Evolutionary conservation across 257 asterid species (phyloP).

Genomic region (Rubia yunnanensis): DNA sequence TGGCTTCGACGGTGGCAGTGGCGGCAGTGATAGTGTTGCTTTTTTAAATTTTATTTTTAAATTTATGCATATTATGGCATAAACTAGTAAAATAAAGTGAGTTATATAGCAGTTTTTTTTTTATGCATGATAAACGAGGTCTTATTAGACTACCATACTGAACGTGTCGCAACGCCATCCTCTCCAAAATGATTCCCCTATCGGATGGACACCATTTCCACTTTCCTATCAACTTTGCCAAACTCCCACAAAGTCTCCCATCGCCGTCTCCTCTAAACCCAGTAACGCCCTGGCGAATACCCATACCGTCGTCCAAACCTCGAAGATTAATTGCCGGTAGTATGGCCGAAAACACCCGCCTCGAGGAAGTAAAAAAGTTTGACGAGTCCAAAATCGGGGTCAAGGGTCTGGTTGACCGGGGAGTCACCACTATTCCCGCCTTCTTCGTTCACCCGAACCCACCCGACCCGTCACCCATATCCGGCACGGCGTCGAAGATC

Average conservation of each 20-base stretch:
- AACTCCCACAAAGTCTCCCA: not conserved
- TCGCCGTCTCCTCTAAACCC: not conserved
- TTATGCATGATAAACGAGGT: too few relatives aligned
- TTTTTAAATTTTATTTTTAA: too few relatives aligned
- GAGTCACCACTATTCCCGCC: constrained; percentile 23
- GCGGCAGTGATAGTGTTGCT: too few relatives aligned
- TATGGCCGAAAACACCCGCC: constrained; percentile 12
- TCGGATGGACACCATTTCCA: not conserved
- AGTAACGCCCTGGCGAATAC: too few relatives aligned
- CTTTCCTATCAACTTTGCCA: not conserved
- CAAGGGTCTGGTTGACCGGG: constrained; percentile 35
- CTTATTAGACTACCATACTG: too few relatives aligned
- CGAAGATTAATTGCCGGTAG: not conserved
- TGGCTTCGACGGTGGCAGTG: too few relatives aligned
- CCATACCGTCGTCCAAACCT: not conserved
- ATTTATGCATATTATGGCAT: too few relatives aligned
- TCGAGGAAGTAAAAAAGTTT: constrained; percentile 22
- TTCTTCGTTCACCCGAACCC: constrained; percentile 23
- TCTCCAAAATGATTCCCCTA: not conserved
- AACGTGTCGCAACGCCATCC: not conserved
- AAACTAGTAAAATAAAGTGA: too few relatives aligned
- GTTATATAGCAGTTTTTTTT: too few relatives aligned
- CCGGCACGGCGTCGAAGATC: constrained; percentile 14
- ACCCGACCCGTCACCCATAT: not conserved
- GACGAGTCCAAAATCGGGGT: constrained; percentile 38